Conservation (phyloP, 192 early-diverging fungal genomes). For the Nowakowskiella sp. region DNA sequence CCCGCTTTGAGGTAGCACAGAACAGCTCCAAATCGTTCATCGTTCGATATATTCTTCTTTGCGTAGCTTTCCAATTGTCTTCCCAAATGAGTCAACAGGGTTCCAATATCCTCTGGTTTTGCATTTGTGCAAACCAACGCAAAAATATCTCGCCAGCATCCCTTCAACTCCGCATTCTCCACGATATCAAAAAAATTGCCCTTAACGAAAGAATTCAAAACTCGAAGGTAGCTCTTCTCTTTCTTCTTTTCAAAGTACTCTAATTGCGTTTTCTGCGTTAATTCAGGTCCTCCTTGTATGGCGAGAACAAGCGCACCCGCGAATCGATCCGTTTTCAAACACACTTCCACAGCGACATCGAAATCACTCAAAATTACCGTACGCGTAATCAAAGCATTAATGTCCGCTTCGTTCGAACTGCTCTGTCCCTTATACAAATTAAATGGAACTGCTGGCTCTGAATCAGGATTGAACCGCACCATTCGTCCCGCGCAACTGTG, state of each 20-base stretch:
- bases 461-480: slow-evolving; percentile 30
- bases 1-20: slow-evolving; percentile 80
- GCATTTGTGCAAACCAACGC: slow-evolving; percentile 93
- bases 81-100: slow-evolving; percentile 31
- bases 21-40: slow-evolving; percentile 52
- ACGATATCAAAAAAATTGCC: slow-evolving; percentile 79
- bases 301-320: slow-evolving; percentile 87
- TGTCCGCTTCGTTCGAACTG: slow-evolving; percentile 51
- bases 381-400: slow-evolving; percentile 74
- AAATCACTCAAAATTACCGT: slow-evolving; percentile 87
- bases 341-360: slow-evolving; percentile 81
- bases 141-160: slow-evolving; percentile 84
- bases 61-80: slow-evolving; percentile 25
- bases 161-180: slow-evolving; percentile 53
- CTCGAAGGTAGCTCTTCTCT: slow-evolving; percentile 69
- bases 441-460: slow-evolving; percentile 35
- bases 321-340: slow-evolving; percentile 69
- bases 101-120: slow-evolving; percentile 62
- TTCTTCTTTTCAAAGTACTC: slow-evolving; percentile 74
- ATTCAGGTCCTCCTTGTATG: slow-evolving; percentile 71
- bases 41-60: slow-evolving; percentile 20
- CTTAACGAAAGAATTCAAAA: slow-evolving; percentile 73
- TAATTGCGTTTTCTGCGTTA: slow-evolving; percentile 64
- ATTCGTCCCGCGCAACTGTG: slow-evolving; percentile 4
- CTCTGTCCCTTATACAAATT: slow-evolving; percentile 19